Percentiles rank a stretch among this genome's conserved stretches.
phyloP scores from a whole-genome alignment of 2,329 filamentous ascomycete species.

The Pseudocercospora vitis region DNA sequence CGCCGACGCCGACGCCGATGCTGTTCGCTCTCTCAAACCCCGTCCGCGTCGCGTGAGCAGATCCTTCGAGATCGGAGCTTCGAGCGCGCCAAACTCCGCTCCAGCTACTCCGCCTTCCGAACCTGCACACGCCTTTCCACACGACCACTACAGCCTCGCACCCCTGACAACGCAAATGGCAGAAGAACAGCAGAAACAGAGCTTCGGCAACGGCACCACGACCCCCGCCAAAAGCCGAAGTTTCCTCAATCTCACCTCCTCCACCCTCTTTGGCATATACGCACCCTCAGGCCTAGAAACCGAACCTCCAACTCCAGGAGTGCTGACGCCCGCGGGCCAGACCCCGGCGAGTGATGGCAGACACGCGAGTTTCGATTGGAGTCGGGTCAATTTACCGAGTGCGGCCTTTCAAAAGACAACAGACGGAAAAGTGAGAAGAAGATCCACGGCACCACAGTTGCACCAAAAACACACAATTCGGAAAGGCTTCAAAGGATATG shows the following conservation, averaged over 20 bases:
- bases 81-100: constrained; percentile 39
- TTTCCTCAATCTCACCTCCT: constrained; percentile 80
- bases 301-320: constrained; percentile 58
- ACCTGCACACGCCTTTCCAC: constrained; percentile 21
- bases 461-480: constrained; percentile 21
- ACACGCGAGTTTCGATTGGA: constrained; percentile 31
- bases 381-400: constrained; percentile 27
- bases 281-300: constrained; percentile 61
- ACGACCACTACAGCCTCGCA: constrained; percentile 19
- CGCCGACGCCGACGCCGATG: constrained; percentile 26
- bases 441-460: constrained; percentile 28
- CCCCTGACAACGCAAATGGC: constrained; percentile 14
- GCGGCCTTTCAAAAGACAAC: constrained; percentile 26
- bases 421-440: constrained; percentile 28
- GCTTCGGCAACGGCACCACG: constrained; percentile 41
- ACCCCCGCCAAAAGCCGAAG: constrained; percentile 67
- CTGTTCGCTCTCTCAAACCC: constrained; percentile 29
- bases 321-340: constrained; percentile 60
- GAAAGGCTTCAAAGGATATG: constrained; percentile 32
- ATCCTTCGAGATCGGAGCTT: constrained; percentile 62
- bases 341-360: constrained; percentile 23
- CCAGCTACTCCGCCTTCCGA: constrained; percentile 30
- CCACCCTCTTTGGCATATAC: constrained; percentile 91
- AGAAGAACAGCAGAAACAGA: too few species aligned
- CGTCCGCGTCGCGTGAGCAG: constrained; percentile 65